phyloP scores from a whole-genome alignment of 1,139 yeast genomes.

The Blastobotrys proliferans region DNA sequence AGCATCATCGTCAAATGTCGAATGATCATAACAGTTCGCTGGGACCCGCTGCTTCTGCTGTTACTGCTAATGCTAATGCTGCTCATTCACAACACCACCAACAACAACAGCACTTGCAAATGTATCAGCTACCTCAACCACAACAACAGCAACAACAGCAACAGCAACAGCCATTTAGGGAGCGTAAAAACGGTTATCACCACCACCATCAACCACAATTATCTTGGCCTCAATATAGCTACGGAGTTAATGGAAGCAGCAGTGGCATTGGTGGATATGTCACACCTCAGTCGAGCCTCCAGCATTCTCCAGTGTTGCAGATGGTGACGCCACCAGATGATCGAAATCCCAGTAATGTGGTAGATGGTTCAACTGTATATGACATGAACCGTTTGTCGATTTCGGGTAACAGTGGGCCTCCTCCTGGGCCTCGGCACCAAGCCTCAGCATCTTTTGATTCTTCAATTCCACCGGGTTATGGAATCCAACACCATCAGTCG shows the following conservation, averaged over 20 bases:
- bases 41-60: too few relatives aligned
- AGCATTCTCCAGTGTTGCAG: slow-evolving; percentile 3
- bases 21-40: too few relatives aligned
- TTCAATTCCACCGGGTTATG: background rate
- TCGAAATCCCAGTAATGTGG: background rate
- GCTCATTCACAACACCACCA: background rate
- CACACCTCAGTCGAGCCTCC: background rate
- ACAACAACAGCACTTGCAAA: background rate
- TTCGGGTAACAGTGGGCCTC: background rate
- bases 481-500: background rate
- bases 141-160: background rate
- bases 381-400: background rate
- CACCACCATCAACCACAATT: background rate
- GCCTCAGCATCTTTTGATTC: slow-evolving; percentile 4
- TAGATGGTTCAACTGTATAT: background rate
- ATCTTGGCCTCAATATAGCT: background rate
- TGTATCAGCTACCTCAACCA: background rate
- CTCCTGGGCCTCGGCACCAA: background rate
- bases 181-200: too few relatives aligned
- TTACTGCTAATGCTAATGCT: background rate
- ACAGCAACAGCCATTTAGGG: too few relatives aligned
- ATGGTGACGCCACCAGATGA: slow-evolving; percentile 7
- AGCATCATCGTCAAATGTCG: too few relatives aligned
- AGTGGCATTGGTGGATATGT: background rate
- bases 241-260: background rate